phyloP scores from a whole-genome alignment of 2,329 filamentous ascomycete species.

The Myriangium duriaei region DNA sequence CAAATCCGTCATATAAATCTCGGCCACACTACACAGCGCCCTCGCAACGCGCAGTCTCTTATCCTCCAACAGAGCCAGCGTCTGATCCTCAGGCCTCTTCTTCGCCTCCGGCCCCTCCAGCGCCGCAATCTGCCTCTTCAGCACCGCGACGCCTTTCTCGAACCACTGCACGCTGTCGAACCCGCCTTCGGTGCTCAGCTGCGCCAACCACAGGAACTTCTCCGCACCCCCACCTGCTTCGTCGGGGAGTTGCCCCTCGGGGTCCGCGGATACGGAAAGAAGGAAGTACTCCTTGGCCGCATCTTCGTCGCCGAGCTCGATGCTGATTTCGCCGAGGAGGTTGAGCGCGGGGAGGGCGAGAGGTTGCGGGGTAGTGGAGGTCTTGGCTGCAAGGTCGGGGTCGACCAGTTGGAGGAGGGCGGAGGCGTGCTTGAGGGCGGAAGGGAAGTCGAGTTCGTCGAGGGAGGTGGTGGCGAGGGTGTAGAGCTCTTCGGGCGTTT shows the following conservation, averaged over 20 bases:
- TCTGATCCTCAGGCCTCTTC: constrained; percentile 23
- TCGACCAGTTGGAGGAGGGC: constrained; percentile 40
- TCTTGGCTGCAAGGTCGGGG: constrained; percentile 13
- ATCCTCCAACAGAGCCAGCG: constrained; percentile 40
- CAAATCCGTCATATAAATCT: constrained; percentile 98
- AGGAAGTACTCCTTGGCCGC: constrained; percentile 60
- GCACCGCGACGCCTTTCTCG: constrained; percentile 54
- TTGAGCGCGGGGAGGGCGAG: constrained; percentile 54
- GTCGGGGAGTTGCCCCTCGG: constrained; percentile 58
- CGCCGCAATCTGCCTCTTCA: constrained; percentile 58
- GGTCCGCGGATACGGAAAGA: constrained; percentile 62
- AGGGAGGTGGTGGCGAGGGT: constrained; percentile 44
- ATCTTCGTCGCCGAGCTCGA: constrained; percentile 73
- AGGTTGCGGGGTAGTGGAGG: constrained; percentile 11
- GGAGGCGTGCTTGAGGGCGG: constrained; percentile 43
- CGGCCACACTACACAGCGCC: constrained; percentile 84
- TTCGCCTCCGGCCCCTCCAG: constrained; percentile 38
- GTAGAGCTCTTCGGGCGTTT: constrained; percentile 43
- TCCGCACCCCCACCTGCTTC: constrained; percentile 71
- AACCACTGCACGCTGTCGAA: constrained; percentile 49
- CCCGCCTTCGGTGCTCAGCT: constrained; percentile 59
- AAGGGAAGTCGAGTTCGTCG: constrained; percentile 45
- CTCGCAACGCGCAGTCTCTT: constrained; percentile 74
- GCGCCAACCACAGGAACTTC: constrained; percentile 90
- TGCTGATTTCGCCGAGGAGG: constrained; percentile 66